These are phyloP conservation scores for Sophora flavescens DNA, from an alignment of 306 rosid species.

Conservation along the genomic window DNA sequence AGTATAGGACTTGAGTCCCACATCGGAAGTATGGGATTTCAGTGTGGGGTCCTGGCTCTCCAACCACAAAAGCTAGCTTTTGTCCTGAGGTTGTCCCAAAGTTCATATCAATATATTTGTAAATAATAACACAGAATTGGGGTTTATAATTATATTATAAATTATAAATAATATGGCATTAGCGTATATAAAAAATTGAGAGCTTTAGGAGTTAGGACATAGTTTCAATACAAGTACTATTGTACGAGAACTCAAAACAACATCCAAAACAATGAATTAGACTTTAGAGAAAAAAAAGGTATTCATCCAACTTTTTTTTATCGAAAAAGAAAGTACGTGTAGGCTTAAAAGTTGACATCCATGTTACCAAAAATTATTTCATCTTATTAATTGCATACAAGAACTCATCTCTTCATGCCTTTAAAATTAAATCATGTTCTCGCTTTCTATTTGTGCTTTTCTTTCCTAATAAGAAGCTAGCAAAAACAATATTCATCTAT, in stretches of 20 bases:
- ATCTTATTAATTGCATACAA: slow-evolving; percentile 21
- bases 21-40: too few relatives aligned
- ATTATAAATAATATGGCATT: not conserved
- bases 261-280: slow-evolving; percentile 22
- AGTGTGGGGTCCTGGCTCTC: too few relatives aligned
- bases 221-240: slow-evolving; percentile 12
- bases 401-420: not conserved
- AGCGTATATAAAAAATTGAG: not conserved
- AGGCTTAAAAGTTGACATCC: not conserved
- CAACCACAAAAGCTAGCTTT: too few relatives aligned
- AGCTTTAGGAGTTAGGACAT: not conserved
- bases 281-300: not conserved
- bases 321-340: not conserved
- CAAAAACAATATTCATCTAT: not conserved
- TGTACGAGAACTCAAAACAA: not conserved
- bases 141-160: not conserved
- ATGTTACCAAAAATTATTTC: not conserved
- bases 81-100: too few relatives aligned
- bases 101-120: not conserved
- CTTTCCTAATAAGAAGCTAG: not conserved
- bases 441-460: not conserved
- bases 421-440: not conserved
- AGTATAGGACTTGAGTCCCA: too few relatives aligned
- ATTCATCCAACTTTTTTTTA: too few relatives aligned
- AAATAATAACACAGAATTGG: not conserved